These are phyloP conservation scores for Suhomyces terraborum DNA, from an alignment of 1,139 yeast species.

Conservation along the genomic window DNA sequence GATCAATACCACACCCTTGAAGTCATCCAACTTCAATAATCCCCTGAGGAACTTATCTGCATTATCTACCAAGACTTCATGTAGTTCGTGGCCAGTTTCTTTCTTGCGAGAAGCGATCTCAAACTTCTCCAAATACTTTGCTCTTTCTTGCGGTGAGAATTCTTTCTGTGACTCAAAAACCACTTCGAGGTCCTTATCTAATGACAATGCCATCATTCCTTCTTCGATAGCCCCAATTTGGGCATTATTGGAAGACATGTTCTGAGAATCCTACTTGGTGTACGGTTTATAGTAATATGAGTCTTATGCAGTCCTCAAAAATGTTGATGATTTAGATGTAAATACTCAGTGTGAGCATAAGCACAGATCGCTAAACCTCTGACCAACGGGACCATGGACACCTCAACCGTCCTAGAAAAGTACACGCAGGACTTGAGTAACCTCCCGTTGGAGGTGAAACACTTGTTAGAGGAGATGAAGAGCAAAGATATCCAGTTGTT, in stretches of 20 bases:
- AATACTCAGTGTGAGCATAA: neutral
- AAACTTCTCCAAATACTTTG: neutral
- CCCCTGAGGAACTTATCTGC: slow-evolving; percentile 23
- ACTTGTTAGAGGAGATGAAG: slow-evolving; percentile 76
- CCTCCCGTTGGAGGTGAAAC: slow-evolving; percentile 86
- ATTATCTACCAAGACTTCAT: slow-evolving; percentile 24
- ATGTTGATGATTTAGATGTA: neutral
- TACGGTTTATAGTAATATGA: too few species aligned
- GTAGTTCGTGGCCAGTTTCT: slow-evolving; percentile 16
- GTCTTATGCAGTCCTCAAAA: neutral
- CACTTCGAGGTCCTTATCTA: neutral
- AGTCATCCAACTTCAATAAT: slow-evolving; percentile 22
- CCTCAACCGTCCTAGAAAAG: slow-evolving; percentile 51
- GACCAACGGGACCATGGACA: slow-evolving; percentile 36
- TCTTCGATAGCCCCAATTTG: neutral
- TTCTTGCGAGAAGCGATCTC: slow-evolving; percentile 18
- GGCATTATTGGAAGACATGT: neutral
- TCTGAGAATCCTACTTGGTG: neutral
- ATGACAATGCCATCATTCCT: neutral
- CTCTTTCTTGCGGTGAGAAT: neutral
- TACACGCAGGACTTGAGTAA: slow-evolving; percentile 65
- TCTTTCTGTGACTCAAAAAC: neutral
- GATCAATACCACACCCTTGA: slow-evolving; percentile 8
- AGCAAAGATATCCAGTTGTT: slow-evolving; percentile 66
- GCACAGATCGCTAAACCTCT: neutral